A percentile compares a stretch with the other conserved stretches of the same genome.
Evolutionary conservation across 179 eudicot genomes (phyloP).

Genomic region (Silene vulgaris): DNA sequence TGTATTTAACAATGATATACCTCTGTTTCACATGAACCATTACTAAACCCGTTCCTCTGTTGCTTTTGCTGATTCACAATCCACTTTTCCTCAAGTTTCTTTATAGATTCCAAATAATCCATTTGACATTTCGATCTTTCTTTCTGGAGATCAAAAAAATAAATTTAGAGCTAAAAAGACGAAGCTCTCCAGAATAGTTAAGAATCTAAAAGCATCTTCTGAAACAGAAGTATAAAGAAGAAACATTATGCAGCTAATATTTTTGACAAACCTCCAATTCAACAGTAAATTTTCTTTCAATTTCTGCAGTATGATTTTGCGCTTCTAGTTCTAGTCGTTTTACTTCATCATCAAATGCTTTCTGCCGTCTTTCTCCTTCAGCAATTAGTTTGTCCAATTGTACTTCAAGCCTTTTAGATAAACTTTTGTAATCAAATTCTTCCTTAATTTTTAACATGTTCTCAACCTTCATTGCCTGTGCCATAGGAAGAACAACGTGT

Average conservation of each 20-base stretch:
- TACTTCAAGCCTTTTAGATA: slow-evolving; percentile 78
- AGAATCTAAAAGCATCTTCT: slow-evolving; percentile 16
- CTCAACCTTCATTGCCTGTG: slow-evolving; percentile 99
- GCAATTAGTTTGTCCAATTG: slow-evolving; percentile 86
- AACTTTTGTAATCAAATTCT: slow-evolving; percentile 94
- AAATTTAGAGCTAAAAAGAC: background rate
- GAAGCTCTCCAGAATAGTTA: background rate
- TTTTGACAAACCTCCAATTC: slow-evolving; percentile 68
- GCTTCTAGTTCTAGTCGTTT: slow-evolving; percentile 66
- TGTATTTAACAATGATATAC: slow-evolving; percentile 31
- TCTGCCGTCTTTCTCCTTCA: slow-evolving; percentile 87
- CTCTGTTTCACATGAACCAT: slow-evolving; percentile 46
- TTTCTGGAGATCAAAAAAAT: slow-evolving; percentile 41
- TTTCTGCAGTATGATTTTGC: slow-evolving; percentile 62
- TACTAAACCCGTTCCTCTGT: slow-evolving; percentile 48
- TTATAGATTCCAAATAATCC: slow-evolving; percentile 94
- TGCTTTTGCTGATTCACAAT: slow-evolving; percentile 61
- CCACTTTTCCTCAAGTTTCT: slow-evolving; percentile 95
- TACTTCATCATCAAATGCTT: slow-evolving; percentile 74
- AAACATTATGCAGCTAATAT: slow-evolving; percentile 13
- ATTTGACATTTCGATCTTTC: slow-evolving; percentile 91
- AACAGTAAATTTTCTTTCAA: slow-evolving; percentile 64
- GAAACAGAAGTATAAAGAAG: slow-evolving; percentile 14
- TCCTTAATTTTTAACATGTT: slow-evolving; percentile 94
- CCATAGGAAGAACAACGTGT: slow-evolving; percentile 13